Conservation (phyloP, 345 rosid genomes). For the Ricinus communis region DNA sequence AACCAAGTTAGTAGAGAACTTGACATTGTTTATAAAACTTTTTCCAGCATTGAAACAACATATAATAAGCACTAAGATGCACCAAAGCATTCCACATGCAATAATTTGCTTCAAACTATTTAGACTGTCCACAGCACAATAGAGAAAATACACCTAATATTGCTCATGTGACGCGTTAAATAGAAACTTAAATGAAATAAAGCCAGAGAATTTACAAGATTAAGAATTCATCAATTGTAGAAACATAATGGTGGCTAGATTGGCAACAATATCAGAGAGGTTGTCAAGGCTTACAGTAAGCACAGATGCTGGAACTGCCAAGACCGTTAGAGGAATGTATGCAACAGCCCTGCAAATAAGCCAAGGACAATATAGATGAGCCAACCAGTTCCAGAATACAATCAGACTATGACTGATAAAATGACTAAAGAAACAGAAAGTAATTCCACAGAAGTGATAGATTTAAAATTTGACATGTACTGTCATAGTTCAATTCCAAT, state of each 20-base stretch:
- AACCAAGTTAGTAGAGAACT: conserved; percentile 14
- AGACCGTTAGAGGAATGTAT: conserved; percentile 86
- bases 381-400: not conserved
- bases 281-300: conserved; percentile 67
- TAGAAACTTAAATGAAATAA: not conserved
- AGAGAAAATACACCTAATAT: not conserved
- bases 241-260: not conserved
- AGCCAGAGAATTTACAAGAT: not conserved
- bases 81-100: not conserved
- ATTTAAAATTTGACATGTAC: not conserved
- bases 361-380: conserved; percentile 13
- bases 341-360: conserved; percentile 76
- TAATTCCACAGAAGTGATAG: not conserved
- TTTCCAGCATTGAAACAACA: not conserved
- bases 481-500: not conserved
- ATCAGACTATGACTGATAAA: not conserved
- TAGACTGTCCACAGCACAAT: not conserved
- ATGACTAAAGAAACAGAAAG: not conserved
- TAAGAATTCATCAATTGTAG: not conserved
- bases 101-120: not conserved
- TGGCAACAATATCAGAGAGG: conserved; percentile 9
- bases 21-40: not conserved
- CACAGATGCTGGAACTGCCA: conserved; percentile 99
- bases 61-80: not conserved
- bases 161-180: not conserved